A percentile compares a stretch with the other conserved stretches of the same genome.
Evolutionary conservation across 768 basidiomycete species (phyloP).

Genomic region (Agaricus subrufescens): DNA sequence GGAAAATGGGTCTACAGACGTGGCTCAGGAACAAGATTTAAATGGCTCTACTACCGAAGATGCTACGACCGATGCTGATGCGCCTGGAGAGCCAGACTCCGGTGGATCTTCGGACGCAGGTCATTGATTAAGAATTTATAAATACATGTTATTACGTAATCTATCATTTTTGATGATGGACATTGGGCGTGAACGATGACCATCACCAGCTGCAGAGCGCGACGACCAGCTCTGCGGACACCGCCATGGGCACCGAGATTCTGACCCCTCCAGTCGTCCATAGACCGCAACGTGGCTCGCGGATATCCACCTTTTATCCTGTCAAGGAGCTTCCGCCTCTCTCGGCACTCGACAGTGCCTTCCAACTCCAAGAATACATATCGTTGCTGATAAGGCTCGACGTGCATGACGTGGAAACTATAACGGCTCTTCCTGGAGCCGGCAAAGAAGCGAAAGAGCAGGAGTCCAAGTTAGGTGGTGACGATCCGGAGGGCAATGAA

Average conservation of each 20-base stretch:
- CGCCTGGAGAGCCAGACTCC: neutral
- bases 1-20: neutral
- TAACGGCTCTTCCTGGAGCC: conserved; percentile 72
- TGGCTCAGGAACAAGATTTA: neutral
- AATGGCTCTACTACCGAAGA: neutral
- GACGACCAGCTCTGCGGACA: neutral
- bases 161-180: too few species aligned
- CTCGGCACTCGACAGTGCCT: conserved; percentile 81
- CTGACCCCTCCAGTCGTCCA: conserved; percentile 33
- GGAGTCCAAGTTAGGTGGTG: conserved; percentile 17
- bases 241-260: neutral
- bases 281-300: conserved; percentile 70
- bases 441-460: conserved; percentile 21
- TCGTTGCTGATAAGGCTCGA: conserved; percentile 80
- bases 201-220: neutral
- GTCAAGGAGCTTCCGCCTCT: conserved; percentile 67
- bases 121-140: too few species aligned
- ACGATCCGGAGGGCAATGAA: conserved; percentile 12
- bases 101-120: too few species aligned
- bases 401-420: conserved; percentile 82
- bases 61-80: neutral
- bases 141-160: too few species aligned
- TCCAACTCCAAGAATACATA: conserved; percentile 94
- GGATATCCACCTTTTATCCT: conserved; percentile 78
- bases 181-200: neutral